Percentiles rank a stretch among this genome's conserved stretches.
phyloP scores from a whole-genome alignment of 106 monocot species.

The Alisma plantagoaquatica region DNA sequence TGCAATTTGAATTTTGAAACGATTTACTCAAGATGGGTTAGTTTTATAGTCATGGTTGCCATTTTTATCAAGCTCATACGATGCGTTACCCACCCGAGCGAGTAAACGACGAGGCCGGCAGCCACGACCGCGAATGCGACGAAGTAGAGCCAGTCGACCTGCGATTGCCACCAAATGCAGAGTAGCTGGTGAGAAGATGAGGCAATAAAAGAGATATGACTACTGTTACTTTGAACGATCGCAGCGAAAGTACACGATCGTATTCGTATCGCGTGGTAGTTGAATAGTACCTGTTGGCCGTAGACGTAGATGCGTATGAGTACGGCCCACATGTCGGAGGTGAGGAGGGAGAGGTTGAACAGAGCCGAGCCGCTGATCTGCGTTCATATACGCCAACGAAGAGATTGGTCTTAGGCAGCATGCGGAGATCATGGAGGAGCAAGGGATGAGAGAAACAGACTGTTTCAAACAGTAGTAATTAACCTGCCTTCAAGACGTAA shows the following conservation, averaged over 20 bases:
- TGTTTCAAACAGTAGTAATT: no score
- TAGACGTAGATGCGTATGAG: constrained; percentile 51
- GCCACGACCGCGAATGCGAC: constrained; percentile 39
- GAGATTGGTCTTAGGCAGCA: background rate
- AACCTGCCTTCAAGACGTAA: constrained; percentile 58
- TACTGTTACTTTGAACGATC: no score
- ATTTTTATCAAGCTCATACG: no score
- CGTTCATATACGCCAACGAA: background rate
- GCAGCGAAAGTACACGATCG: background rate
- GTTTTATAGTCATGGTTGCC: no score
- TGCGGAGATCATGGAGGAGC: background rate
- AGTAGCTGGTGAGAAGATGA: no score
- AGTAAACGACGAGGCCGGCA: constrained; percentile 43
- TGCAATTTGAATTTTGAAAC: no score
- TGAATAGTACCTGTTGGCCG: constrained; percentile 35
- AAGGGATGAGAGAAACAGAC: no score
- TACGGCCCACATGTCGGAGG: constrained; percentile 67
- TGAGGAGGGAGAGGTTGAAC: constrained; percentile 78
- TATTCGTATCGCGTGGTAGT: background rate
- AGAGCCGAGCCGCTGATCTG: constrained; percentile 73
- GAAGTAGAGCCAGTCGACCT: constrained; percentile 68
- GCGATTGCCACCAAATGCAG: background rate
- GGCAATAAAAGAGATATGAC: no score
- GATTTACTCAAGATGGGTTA: no score
- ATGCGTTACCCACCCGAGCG: constrained; percentile 32